Percentiles rank a stretch among this genome's conserved stretches.
Conservation (phyloP, 805 yeast genomes). For the Candida xyloterini region DNA sequence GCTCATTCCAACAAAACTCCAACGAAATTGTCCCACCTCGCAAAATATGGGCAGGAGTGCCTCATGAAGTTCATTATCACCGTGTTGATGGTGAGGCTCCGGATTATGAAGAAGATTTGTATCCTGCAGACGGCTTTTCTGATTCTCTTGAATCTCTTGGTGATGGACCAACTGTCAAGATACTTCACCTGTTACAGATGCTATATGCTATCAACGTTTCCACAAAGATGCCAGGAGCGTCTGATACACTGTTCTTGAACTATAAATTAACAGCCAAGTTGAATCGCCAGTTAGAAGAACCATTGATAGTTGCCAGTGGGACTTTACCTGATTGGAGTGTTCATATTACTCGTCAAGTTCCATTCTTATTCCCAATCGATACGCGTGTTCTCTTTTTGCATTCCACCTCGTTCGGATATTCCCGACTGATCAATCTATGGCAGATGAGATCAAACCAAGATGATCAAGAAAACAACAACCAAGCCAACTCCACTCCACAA, state of each 20-base stretch:
- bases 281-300: conserved; percentile 85
- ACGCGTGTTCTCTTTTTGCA: conserved; percentile 75
- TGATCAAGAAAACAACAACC: conserved; percentile 25
- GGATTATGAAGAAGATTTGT: conserved; percentile 28
- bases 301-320: conserved; percentile 82
- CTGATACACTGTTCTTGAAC: conserved; percentile 51
- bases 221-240: conserved; percentile 26
- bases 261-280: conserved; percentile 83
- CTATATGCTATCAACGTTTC: conserved; percentile 40
- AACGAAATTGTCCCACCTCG: conserved; percentile 43
- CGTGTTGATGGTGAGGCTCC: conserved; percentile 32
- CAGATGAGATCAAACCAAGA: conserved; percentile 46
- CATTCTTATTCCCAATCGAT: conserved; percentile 83
- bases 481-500: conserved; percentile 32
- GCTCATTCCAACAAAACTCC: conserved; percentile 40
- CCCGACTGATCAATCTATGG: conserved; percentile 80
- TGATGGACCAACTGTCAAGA: conserved; percentile 35
- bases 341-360: conserved; percentile 65
- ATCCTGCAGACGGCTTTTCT: conserved; percentile 28
- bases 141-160: conserved; percentile 31
- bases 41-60: conserved; percentile 53
- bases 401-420: conserved; percentile 87
- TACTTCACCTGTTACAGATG: conserved; percentile 47
- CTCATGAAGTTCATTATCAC: conserved; percentile 51
- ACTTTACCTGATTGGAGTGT: conserved; percentile 84